These are phyloP conservation scores for Crithidia sp. DNA, from an alignment of 208 protist species.

Conservation along the genomic window DNA sequence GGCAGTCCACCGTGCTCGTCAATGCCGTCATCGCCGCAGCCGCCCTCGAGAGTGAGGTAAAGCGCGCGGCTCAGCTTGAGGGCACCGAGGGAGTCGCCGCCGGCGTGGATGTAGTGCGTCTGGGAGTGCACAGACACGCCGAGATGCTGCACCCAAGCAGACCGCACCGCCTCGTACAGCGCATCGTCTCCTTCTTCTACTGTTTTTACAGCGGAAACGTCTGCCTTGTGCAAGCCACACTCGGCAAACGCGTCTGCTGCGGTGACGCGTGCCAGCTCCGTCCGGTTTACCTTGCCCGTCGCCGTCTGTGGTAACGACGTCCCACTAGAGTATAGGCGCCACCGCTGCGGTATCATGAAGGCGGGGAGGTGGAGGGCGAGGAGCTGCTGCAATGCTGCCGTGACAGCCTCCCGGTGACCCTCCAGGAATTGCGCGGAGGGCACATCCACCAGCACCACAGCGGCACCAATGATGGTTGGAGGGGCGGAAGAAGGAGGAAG, in stretches of 20 bases:
- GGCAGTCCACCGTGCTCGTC: conserved; percentile 56
- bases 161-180: conserved; percentile 20
- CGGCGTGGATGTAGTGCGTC: conserved; percentile 62
- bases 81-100: conserved; percentile 71
- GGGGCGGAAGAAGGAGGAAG: not conserved
- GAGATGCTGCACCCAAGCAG: conserved; percentile 36
- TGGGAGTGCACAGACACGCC: conserved; percentile 28
- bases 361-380: conserved; percentile 36
- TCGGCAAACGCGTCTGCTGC: not conserved
- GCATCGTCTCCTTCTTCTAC: not conserved
- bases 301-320: conserved; percentile 39
- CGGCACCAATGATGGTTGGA: conserved; percentile 16
- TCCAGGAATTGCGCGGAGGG: not conserved
- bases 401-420: conserved; percentile 8
- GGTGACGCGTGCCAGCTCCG: conserved; percentile 11
- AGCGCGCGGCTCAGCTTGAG: conserved; percentile 57
- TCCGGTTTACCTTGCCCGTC: conserved; percentile 52
- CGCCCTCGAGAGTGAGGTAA: conserved; percentile 40
- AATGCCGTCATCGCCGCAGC: conserved; percentile 43
- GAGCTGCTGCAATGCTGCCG: conserved; percentile 34
- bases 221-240: not conserved
- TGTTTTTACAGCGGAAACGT: not conserved
- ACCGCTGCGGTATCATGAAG: conserved; percentile 45
- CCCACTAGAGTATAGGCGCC: conserved; percentile 28
- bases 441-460: conserved; percentile 26